A percentile compares a stretch with the other conserved stretches of the same genome.
These are phyloP conservation scores for Coemansia sp. DNA, from an alignment of 192 early-diverging fungal genomes.

Conservation along the genomic window DNA sequence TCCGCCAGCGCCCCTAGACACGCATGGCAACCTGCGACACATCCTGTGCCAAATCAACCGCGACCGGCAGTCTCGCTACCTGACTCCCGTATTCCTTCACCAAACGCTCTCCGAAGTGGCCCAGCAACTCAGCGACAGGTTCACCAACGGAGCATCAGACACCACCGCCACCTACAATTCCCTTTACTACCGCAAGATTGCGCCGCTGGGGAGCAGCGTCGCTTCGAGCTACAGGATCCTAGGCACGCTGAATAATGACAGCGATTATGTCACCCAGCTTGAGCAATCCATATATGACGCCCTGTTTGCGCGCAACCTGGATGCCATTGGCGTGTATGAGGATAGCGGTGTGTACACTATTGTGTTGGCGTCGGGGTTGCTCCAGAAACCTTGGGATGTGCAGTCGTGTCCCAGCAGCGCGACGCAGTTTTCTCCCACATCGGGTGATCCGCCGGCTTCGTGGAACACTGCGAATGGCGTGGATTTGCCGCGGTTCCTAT, in stretches of 20 bases:
- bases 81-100: slow-evolving; percentile 42
- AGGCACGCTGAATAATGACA: slow-evolving; percentile 18
- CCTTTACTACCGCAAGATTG: slow-evolving; percentile 10
- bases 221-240: slow-evolving; percentile 46
- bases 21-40: slow-evolving; percentile 15
- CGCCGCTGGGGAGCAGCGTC: slow-evolving; percentile 28
- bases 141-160: slow-evolving; percentile 4
- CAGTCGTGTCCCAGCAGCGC: slow-evolving; percentile 17
- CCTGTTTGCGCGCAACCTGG: slow-evolving; percentile 42
- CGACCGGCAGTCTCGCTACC: slow-evolving; percentile 31
- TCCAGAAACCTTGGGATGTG: slow-evolving; percentile 9
- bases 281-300: slow-evolving; percentile 23
- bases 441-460: background rate
- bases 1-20: background rate
- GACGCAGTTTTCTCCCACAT: slow-evolving; percentile 12
- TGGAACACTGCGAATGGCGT: slow-evolving; percentile 22
- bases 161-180: slow-evolving; percentile 11
- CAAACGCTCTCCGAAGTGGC: slow-evolving; percentile 34
- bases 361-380: slow-evolving; percentile 33
- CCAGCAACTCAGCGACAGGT: slow-evolving; percentile 15
- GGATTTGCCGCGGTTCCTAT: slow-evolving; percentile 41
- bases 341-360: slow-evolving; percentile 34
- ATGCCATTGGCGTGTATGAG: slow-evolving; percentile 41
- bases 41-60: slow-evolving; percentile 46
- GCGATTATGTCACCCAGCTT: slow-evolving; percentile 11